Percentiles rank a stretch among this genome's conserved stretches.
phyloP scores from a whole-genome alignment of 225 moss, liverwort and hornwort genomes.

The Sphagnum contortum region DNA sequence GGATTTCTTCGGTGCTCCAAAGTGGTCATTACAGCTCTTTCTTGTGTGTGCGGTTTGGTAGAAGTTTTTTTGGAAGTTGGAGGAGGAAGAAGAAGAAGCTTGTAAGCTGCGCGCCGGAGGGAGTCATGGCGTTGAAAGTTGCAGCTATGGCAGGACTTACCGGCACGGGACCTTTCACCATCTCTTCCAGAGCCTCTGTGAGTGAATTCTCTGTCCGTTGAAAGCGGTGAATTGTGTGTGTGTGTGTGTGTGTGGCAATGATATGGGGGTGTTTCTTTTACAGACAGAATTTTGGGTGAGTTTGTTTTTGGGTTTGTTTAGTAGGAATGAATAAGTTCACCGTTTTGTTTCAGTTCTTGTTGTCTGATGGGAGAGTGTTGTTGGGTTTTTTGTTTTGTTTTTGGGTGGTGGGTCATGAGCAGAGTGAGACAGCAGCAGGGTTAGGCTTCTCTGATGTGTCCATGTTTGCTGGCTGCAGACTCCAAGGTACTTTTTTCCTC shows the following conservation, averaged over 20 bases:
- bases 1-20: too few species aligned
- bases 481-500: slow-evolving; percentile 39
- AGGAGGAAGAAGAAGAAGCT: too few species aligned
- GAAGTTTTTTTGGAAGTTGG: too few species aligned
- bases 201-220: background rate
- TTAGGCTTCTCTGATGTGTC: slow-evolving; percentile 49
- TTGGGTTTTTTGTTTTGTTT: background rate
- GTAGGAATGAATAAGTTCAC: background rate
- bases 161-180: slow-evolving; percentile 9
- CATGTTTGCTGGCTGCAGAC: slow-evolving; percentile 58
- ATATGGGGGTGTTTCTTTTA: too few species aligned
- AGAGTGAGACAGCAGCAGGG: slow-evolving; percentile 34
- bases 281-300: too few species aligned
- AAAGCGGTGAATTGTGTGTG: background rate
- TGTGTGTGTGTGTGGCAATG: background rate
- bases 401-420: slow-evolving; percentile 7
- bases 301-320: too few species aligned
- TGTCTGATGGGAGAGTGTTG: too few species aligned
- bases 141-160: slow-evolving; percentile 38
- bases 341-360: background rate
- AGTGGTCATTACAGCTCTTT: too few species aligned
- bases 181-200: background rate
- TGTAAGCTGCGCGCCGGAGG: too few species aligned
- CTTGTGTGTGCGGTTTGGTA: too few species aligned
- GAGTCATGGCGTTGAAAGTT: slow-evolving; percentile 29